phyloP scores from a whole-genome alignment of 208 protist genomes.

The Leptomonas pyrrhocoris region DNA sequence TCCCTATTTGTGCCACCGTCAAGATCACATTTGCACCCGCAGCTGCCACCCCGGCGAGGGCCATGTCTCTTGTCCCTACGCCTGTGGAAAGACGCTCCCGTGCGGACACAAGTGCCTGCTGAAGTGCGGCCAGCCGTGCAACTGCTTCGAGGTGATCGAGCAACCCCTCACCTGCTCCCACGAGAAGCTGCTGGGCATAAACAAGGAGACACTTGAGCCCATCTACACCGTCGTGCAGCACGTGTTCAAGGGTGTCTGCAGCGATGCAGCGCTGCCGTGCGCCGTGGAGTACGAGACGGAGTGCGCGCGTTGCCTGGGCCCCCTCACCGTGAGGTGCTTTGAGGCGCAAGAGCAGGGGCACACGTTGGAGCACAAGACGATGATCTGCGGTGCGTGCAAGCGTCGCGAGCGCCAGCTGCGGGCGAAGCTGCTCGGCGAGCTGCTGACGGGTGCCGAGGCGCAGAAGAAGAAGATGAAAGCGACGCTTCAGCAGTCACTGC shows the following conservation, averaged over 20 bases:
- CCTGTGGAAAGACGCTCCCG: conserved; percentile 53
- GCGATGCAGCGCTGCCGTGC: conserved; percentile 69
- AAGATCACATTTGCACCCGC: conserved; percentile 64
- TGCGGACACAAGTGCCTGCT: conserved; percentile 82
- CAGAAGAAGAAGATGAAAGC: conserved; percentile 70
- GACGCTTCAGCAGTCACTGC: conserved; percentile 67
- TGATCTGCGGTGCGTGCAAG: conserved; percentile 71
- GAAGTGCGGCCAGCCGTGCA: conserved; percentile 63
- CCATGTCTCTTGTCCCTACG: conserved; percentile 63
- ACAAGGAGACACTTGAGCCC: conserved; percentile 63
- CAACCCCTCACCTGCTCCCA: conserved; percentile 68
- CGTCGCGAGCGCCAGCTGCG: conserved; percentile 76
- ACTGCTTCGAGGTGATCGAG: conserved; percentile 84
- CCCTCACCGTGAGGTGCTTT: conserved; percentile 63
- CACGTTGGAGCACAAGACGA: conserved; percentile 48
- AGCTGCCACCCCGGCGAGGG: conserved; percentile 61
- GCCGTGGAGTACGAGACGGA: conserved; percentile 76
- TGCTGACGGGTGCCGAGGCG: conserved; percentile 68
- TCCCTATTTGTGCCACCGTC: conserved; percentile 55
- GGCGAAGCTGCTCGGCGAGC: conserved; percentile 63
- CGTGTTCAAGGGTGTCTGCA: conserved; percentile 81
- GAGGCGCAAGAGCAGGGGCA: conserved; percentile 67
- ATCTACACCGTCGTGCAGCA: conserved; percentile 80
- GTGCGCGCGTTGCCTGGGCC: conserved; percentile 75
- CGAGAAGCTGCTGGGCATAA: conserved; percentile 66